Evolutionary conservation across 75 land plant species (phyloP).

Genomic region (Azolla pinnata): DNA sequence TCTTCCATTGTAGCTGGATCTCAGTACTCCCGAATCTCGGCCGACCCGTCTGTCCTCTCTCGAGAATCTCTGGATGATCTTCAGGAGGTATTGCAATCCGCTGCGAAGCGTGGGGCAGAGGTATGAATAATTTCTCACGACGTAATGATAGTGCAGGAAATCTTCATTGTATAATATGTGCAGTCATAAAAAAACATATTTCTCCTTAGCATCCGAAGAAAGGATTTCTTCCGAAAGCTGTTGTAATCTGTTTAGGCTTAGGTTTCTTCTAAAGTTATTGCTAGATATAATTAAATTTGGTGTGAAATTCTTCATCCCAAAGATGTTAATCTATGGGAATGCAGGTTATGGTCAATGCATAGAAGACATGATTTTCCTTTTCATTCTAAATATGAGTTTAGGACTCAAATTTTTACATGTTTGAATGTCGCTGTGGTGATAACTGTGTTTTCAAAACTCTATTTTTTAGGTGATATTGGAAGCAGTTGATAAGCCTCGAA

Average conservation of each 20-base stretch:
- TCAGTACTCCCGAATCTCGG: conserved; percentile 10
- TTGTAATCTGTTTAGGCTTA: background rate
- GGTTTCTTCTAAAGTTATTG: conserved; percentile 1
- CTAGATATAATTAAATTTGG: background rate
- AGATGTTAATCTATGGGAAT: too few relatives aligned
- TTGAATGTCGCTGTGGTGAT: background rate
- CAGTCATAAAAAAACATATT: background rate
- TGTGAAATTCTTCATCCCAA: too few relatives aligned
- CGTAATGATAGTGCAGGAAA: too few relatives aligned
- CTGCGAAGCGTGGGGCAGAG: conserved; percentile 79
- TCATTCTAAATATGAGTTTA: too few relatives aligned
- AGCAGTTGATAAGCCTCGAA: conserved; percentile 89
- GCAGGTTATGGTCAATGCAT: too few relatives aligned
- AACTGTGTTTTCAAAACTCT: background rate
- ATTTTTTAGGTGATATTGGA: conserved; percentile 84
- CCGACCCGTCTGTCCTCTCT: conserved; percentile 17
- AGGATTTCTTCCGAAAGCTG: background rate
- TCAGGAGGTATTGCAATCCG: conserved; percentile 48
- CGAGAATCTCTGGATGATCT: conserved; percentile 33
- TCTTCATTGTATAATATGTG: background rate
- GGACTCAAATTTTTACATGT: background rate
- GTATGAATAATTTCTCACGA: conserved; percentile 14
- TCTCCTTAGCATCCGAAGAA: background rate
- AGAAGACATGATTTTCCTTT: too few relatives aligned
- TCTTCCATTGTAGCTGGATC: background rate